phyloP scores from a whole-genome alignment of 139 green algal species.

The Closterium sp. region DNA sequence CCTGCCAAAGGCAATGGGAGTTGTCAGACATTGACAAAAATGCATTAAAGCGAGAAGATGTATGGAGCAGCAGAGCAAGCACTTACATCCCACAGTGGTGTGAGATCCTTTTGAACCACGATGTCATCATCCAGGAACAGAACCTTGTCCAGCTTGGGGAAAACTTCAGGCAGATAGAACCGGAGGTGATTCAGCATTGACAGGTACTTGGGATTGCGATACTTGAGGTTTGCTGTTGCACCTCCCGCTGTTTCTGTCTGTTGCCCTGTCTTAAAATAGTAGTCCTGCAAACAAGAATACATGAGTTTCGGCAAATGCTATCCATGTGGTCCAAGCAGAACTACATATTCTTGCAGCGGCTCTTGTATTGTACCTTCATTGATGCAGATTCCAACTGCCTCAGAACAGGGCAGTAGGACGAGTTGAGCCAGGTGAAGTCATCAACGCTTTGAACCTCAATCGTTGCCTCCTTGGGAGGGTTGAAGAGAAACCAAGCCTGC shows the following conservation, averaged over 20 bases:
- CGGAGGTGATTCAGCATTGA: constrained; percentile 52
- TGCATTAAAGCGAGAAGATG: not conserved
- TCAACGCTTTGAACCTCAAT: constrained; percentile 40
- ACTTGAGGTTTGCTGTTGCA: constrained; percentile 44
- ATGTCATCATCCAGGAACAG: constrained; percentile 52
- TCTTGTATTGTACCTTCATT: constrained; percentile 46
- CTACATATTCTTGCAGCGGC: not conserved
- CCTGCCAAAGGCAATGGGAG: constrained; percentile 9
- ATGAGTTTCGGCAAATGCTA: not conserved
- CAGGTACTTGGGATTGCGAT: constrained; percentile 52
- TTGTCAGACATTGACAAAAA: not conserved
- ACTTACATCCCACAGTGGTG: constrained; percentile 23
- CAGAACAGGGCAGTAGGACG: constrained; percentile 49
- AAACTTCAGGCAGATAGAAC: constrained; percentile 51
- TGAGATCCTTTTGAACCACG: constrained; percentile 42
- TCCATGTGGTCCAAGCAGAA: not conserved
- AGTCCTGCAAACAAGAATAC: constrained; percentile 28
- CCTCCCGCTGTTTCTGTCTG: constrained; percentile 2
- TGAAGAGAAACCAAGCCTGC: constrained; percentile 44
- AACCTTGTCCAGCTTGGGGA: constrained; percentile 44
- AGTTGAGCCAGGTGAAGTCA: constrained; percentile 50
- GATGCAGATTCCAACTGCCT: constrained; percentile 36
- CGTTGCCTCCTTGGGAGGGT: constrained; percentile 33
- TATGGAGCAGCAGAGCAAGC: not conserved
- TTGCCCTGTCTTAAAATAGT: constrained; percentile 45